Percentiles rank a stretch among this genome's conserved stretches.
Evolutionary conservation across 192 early-diverging fungal genomes (phyloP).

Genomic region (Phlyctochytrium arcticum): DNA sequence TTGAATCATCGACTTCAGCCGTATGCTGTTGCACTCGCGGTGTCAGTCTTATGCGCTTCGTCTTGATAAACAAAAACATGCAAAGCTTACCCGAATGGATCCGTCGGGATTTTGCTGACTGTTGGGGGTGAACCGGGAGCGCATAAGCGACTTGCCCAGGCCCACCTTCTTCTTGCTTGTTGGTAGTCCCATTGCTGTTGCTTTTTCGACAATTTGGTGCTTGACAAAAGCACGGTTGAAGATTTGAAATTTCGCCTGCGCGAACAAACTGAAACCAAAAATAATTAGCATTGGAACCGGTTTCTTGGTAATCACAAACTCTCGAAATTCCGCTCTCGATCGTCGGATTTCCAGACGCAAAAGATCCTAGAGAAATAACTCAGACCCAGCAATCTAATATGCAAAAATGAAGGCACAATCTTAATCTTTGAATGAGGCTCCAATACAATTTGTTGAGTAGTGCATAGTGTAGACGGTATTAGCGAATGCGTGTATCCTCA

Average conservation of each 20-base stretch:
- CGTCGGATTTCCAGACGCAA: too few species aligned
- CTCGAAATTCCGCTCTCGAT: too few species aligned
- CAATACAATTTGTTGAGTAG: too few species aligned
- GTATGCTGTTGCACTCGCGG: constrained; percentile 56
- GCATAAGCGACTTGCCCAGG: constrained; percentile 47
- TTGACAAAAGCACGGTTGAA: neutral
- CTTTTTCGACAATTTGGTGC: neutral
- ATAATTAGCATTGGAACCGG: neutral
- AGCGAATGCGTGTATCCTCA: too few species aligned
- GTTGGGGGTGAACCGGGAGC: constrained; percentile 35
- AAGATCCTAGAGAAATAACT: too few species aligned
- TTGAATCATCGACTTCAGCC: constrained; percentile 78
- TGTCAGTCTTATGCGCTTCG: neutral
- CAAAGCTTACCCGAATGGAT: constrained; percentile 30
- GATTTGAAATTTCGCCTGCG: neutral
- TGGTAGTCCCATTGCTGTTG: constrained; percentile 19
- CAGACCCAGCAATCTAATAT: too few species aligned
- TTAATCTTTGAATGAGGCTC: too few species aligned
- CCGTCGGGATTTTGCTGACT: constrained; percentile 49
- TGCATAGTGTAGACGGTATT: too few species aligned
- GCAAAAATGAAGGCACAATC: too few species aligned
- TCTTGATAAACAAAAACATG: neutral
- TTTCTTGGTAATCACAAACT: too few species aligned
- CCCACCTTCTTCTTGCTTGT: constrained; percentile 39
- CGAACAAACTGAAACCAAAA: neutral